Conservation (phyloP, 495 filamentous ascomycete species). For the Lasiosphaeria miniovina region DNA sequence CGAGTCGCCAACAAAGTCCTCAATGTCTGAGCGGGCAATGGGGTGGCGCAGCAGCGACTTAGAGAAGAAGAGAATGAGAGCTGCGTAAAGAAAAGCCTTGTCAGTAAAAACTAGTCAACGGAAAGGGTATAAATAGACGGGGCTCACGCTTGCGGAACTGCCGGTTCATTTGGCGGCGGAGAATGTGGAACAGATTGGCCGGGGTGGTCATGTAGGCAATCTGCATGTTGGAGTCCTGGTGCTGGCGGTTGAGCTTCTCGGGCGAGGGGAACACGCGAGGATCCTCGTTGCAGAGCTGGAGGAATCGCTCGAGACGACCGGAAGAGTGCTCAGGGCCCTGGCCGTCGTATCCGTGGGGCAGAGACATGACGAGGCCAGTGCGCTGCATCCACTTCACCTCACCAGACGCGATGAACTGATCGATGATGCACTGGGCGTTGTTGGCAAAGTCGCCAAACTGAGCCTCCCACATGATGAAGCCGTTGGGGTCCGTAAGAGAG, state of each 20-base stretch:
- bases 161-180: slow-evolving; percentile 95
- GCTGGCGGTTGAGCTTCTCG: slow-evolving; percentile 92
- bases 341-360: slow-evolving; percentile 97
- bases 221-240: slow-evolving; percentile 99
- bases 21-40: slow-evolving; percentile 78
- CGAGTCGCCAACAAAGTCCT: slow-evolving; percentile 83
- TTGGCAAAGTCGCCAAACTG: slow-evolving; percentile 99
- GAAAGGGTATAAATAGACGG: background rate
- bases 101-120: slow-evolving; percentile 33
- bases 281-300: slow-evolving; percentile 98
- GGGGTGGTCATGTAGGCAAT: slow-evolving; percentile 91
- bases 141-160: slow-evolving; percentile 97
- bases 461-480: slow-evolving; percentile 97
- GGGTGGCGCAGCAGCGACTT: slow-evolving; percentile 93
- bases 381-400: slow-evolving; percentile 98
- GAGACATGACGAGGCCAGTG: slow-evolving; percentile 87
- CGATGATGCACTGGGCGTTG: slow-evolving; percentile 97
- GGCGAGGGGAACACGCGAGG: slow-evolving; percentile 82
- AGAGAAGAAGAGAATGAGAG: slow-evolving; percentile 95
- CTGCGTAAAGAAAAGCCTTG: slow-evolving; percentile 39
- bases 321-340: slow-evolving; percentile 99
- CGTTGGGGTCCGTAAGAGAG: slow-evolving; percentile 92
- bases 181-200: slow-evolving; percentile 91
- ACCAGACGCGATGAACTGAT: slow-evolving; percentile 97
- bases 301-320: slow-evolving; percentile 92